Base-by-base conservation (phyloP, 2,329 filamentous ascomycete species). In the Aureobasidium sp. region DNA sequence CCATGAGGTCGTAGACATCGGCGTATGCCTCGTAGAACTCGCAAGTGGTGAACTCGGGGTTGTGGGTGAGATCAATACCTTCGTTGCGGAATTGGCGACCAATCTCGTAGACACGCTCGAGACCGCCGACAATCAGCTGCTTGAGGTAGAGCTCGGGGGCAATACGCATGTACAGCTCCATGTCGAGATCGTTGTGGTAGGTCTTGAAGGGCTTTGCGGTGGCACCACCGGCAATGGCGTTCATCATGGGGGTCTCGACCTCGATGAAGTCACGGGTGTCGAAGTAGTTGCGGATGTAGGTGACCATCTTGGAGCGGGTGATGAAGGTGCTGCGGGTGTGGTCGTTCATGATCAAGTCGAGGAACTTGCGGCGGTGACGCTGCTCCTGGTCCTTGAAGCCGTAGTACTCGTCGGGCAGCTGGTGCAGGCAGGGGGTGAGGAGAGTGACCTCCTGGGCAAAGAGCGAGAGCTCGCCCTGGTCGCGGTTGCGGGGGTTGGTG, bases 331-430 rank as follows among this genome's bases (percentile, higher is more conserved):
- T 84, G 61, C 91, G 86, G 49, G 89, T 90, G 65, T 82, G 82
- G 71, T 96, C 89, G 78, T 99, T 97, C 88, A 97, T 96, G 77
- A 99, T 94, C 69, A 99, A 81, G 76, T 99, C 94, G 58, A 99
- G 85, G 75, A 96, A 96, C 64, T 93, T 85, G 79, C 96, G 90
- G 70, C 95, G 89, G 83, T 91, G 92, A 64, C 94, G 86, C 76
- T 92, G 89, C 77, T 99, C 94, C 73, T 91, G 85, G 74, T 97
- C 92, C 82, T 96, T 93, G 81, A 97, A 91, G 65, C 93, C 93
- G 73, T 91, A 97, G 74, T 91, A 97, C 76, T 94, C 91, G 65
- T 89, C 88, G 62, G 94, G 94, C 68, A 95, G 83, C 79, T 90
- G 87, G 77, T 96, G 92, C 71, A 99, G 78, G 76, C 93, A 97